Evolutionary conservation across 441 rosid species (phyloP).

Genomic region (Omphalea diandra): DNA sequence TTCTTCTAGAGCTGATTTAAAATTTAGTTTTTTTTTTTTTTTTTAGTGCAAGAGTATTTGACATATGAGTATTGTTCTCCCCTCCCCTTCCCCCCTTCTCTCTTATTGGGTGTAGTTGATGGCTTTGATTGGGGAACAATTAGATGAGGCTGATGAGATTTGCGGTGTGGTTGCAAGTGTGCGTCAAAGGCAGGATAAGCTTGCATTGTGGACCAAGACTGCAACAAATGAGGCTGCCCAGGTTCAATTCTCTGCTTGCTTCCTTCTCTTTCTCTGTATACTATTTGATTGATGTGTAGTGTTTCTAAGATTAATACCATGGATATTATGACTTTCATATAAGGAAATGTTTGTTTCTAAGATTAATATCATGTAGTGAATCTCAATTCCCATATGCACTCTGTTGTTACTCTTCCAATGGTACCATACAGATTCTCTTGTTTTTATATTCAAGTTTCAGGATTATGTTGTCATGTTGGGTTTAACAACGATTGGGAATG

Average conservation of each 20-base stretch:
- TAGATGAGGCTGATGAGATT: slow-evolving; percentile 77
- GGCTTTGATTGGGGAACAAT: slow-evolving; percentile 97
- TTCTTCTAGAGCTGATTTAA: neutral
- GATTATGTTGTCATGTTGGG: neutral
- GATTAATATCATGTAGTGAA: too few species aligned
- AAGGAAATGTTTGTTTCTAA: neutral
- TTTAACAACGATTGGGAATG: neutral
- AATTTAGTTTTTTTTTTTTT: neutral
- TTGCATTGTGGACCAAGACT: slow-evolving; percentile 86
- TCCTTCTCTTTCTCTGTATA: neutral
- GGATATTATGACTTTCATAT: neutral
- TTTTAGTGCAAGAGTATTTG: neutral
- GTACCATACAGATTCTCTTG: neutral
- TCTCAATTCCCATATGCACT: neutral
- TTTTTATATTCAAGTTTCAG: too few species aligned
- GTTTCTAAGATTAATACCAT: neutral
- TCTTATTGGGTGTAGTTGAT: too few species aligned
- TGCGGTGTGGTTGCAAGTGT: slow-evolving; percentile 91
- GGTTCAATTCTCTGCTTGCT: slow-evolving; percentile 42
- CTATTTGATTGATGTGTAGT: neutral
- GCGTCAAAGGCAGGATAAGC: slow-evolving; percentile 66
- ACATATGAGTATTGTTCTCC: too few species aligned
- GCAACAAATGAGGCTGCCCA: slow-evolving; percentile 82
- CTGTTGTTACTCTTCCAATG: neutral
- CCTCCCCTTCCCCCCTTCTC: too few species aligned